Percentiles rank a stretch among this genome's conserved stretches.
phyloP scores from a whole-genome alignment of 2,329 filamentous ascomycete species.

The Arthrobotrys conoides region DNA sequence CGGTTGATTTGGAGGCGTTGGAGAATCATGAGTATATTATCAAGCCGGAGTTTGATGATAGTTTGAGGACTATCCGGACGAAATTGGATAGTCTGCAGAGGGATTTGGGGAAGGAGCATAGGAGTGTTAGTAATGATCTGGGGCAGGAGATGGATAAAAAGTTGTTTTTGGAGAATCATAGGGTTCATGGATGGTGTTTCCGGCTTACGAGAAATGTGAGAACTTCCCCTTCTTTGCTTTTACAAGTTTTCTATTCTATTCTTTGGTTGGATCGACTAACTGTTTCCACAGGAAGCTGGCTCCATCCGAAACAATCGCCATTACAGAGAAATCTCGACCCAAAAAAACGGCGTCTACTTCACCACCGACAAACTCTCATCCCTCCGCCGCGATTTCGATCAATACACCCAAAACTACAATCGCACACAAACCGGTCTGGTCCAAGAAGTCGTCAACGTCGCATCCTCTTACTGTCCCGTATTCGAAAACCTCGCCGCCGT shows the following conservation, averaged over 20 bases:
- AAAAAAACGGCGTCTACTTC: slow-evolving; percentile 99
- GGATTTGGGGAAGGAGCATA: slow-evolving; percentile 87
- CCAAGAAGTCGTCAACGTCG: slow-evolving; percentile 90
- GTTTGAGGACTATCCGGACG: slow-evolving; percentile 86
- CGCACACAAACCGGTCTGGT: slow-evolving; percentile 92
- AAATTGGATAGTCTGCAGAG: slow-evolving; percentile 87
- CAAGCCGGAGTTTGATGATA: slow-evolving; percentile 97
- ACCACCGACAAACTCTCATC: slow-evolving; percentile 86
- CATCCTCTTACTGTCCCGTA: slow-evolving; percentile 93
- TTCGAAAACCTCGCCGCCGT: slow-evolving; percentile 89
- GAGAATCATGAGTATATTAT: slow-evolving; percentile 99
- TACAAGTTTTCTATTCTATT: slow-evolving; percentile 7
- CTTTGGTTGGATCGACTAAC: slow-evolving; percentile 23
- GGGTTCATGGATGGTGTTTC: slow-evolving; percentile 96
- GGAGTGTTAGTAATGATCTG: slow-evolving; percentile 81
- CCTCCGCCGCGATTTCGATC: slow-evolving; percentile 90
- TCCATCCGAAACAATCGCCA: slow-evolving; percentile 91
- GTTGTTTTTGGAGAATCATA: slow-evolving; percentile 96
- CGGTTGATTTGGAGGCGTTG: slow-evolving; percentile 92
- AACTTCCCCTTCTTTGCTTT: neutral
- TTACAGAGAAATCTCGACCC: slow-evolving; percentile 95
- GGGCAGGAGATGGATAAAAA: slow-evolving; percentile 97
- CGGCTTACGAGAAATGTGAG: slow-evolving; percentile 80
- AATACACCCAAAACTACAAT: slow-evolving; percentile 94
- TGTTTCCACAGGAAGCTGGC: slow-evolving; percentile 75